Percentiles rank a stretch among this genome's conserved stretches.
Evolutionary conservation across 306 rosid species (phyloP).

Genomic region (Acacia confusa): DNA sequence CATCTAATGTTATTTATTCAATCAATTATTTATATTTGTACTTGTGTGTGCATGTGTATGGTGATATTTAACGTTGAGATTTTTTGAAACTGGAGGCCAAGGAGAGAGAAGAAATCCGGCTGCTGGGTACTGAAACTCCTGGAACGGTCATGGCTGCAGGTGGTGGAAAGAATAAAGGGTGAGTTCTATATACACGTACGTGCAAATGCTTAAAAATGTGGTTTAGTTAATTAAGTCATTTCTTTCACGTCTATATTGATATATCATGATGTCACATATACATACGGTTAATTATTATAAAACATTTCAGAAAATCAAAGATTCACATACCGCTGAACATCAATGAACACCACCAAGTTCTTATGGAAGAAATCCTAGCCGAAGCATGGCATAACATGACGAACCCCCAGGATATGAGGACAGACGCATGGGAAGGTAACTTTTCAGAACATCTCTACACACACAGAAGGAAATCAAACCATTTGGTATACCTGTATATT

Average conservation of each 20-base stretch:
- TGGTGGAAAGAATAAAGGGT: background rate
- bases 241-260: background rate
- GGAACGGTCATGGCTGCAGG: background rate
- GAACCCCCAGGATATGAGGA: background rate
- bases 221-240: background rate
- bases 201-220: background rate
- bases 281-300: background rate
- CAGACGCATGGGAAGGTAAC: background rate
- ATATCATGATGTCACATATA: background rate
- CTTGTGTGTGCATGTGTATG: background rate
- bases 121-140: background rate
- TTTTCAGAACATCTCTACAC: background rate
- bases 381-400: background rate
- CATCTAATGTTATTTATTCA: background rate
- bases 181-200: background rate
- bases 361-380: background rate
- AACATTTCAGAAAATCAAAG: background rate
- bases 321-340: background rate
- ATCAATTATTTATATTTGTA: background rate
- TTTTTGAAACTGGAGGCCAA: background rate
- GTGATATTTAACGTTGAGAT: background rate
- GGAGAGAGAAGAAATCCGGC: background rate
- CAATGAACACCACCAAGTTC: background rate
- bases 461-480: too few species aligned
- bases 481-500: too few species aligned